phyloP scores from a whole-genome alignment of 225 moss, liverwort and hornwort genomes.

The Asterella californica region DNA sequence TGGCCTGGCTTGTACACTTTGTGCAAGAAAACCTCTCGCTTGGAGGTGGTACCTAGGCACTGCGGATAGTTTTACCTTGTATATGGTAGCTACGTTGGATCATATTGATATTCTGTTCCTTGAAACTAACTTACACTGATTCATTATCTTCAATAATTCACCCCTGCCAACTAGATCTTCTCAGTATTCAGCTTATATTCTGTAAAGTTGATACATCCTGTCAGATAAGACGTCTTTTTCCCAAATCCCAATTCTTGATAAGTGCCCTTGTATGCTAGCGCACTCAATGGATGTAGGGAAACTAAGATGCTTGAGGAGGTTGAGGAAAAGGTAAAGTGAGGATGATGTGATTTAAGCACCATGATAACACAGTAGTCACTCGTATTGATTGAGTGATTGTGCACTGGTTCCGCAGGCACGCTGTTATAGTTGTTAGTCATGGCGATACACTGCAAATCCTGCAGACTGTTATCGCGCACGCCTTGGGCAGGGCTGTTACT shows the following conservation, averaged over 20 bases:
- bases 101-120: background rate
- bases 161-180: background rate
- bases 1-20: background rate
- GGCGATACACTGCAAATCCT: conserved; percentile 94
- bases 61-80: background rate
- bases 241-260: background rate
- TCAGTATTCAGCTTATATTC: background rate
- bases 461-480: conserved; percentile 71
- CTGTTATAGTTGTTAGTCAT: conserved; percentile 77
- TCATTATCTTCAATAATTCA: background rate
- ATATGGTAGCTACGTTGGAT: background rate
- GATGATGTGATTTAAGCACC: background rate
- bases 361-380: background rate
- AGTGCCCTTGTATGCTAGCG: background rate
- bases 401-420: conserved; percentile 53
- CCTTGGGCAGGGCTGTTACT: conserved; percentile 41
- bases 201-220: background rate
- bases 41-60: background rate
- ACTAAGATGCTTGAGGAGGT: background rate
- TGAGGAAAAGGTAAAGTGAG: background rate
- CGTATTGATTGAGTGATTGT: background rate
- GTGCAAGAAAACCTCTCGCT: background rate
- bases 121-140: background rate
- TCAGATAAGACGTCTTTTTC: background rate
- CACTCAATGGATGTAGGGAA: no score